Evolutionary conservation across 192 early-diverging fungal species (phyloP).

Genomic region (Umbelopsis ramanniana): DNA sequence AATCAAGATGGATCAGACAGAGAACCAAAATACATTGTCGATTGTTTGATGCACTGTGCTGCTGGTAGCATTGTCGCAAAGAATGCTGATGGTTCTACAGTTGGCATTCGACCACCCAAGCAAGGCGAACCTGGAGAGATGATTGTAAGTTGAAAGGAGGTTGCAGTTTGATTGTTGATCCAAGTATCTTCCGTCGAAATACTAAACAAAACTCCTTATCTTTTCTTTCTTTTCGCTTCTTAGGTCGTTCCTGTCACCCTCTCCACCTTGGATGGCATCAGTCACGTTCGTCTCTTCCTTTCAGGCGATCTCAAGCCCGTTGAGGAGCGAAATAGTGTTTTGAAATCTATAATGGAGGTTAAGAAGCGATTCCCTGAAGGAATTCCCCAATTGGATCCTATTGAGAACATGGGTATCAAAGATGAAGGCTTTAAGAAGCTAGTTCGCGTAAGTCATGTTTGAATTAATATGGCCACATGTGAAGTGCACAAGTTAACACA

Average conservation of each 20-base stretch:
- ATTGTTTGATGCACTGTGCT: constrained; percentile 84
- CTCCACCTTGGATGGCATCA: constrained; percentile 72
- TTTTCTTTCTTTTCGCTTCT: background rate
- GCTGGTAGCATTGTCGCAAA: constrained; percentile 56
- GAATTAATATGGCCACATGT: background rate
- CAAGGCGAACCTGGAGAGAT: constrained; percentile 53
- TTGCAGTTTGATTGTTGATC: no score
- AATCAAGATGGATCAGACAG: constrained; percentile 30
- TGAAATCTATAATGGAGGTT: constrained; percentile 73
- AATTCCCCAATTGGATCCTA: constrained; percentile 87
- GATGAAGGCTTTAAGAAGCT: constrained; percentile 80
- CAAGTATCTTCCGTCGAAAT: no score
- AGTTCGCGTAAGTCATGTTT: constrained; percentile 49
- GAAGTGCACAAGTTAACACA: background rate
- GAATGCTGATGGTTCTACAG: constrained; percentile 49
- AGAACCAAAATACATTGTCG: constrained; percentile 75
- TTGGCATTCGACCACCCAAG: constrained; percentile 58
- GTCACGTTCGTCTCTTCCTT: constrained; percentile 74
- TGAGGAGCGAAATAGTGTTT: constrained; percentile 61
- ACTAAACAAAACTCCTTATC: no score
- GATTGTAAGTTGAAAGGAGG: constrained; percentile 29
- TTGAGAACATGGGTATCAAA: constrained; percentile 86
- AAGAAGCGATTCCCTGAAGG: constrained; percentile 72
- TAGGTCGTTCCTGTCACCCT: constrained; percentile 79
- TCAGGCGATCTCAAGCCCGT: constrained; percentile 69